A percentile compares a stretch with the other conserved stretches of the same genome.
These are phyloP conservation scores for Coemansia javaensis DNA, from an alignment of 192 early-diverging fungal genomes.

Conservation along the genomic window DNA sequence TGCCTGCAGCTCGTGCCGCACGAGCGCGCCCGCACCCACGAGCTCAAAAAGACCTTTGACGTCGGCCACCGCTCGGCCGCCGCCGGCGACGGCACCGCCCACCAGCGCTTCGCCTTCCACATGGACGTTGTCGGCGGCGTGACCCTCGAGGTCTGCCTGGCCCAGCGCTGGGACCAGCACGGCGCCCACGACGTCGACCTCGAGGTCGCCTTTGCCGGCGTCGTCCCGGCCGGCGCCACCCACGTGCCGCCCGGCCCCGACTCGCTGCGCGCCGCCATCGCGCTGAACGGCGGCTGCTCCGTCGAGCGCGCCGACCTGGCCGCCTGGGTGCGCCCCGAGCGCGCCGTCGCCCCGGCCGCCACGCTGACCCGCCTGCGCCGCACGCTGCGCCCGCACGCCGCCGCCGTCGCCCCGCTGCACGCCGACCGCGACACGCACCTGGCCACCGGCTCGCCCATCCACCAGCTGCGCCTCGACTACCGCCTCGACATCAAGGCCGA, in stretches of 20 bases:
- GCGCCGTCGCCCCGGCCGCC: constrained; percentile 55
- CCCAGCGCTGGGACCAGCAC: constrained; percentile 85
- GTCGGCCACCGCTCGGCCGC: constrained; percentile 61
- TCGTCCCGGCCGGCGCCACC: constrained; percentile 49
- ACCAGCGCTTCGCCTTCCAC: constrained; percentile 51
- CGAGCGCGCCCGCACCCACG: constrained; percentile 57
- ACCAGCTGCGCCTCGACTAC: constrained; percentile 75
- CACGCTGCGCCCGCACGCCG: constrained; percentile 60
- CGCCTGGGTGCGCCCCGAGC: constrained; percentile 69
- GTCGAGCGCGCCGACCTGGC: constrained; percentile 69
- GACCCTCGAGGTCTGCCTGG: constrained; percentile 77
- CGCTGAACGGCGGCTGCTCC: constrained; percentile 39
- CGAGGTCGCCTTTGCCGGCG: constrained; percentile 74
- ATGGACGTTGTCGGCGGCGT: constrained; percentile 61
- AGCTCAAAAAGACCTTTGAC: constrained; percentile 53
- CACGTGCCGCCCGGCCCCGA: constrained; percentile 33
- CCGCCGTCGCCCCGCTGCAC: constrained; percentile 57
- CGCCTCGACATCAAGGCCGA: constrained; percentile 58
- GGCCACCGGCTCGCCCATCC: constrained; percentile 61
- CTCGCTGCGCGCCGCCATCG: constrained; percentile 5
- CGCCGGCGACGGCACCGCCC: constrained; percentile 56
- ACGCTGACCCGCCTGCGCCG: constrained; percentile 60
- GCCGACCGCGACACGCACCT: constrained; percentile 68
- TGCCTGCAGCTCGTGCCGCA: constrained; percentile 71
- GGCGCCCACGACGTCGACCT: constrained; percentile 66